Conservation (phyloP, 257 asterid species). For the Verbascum thapsus region DNA sequence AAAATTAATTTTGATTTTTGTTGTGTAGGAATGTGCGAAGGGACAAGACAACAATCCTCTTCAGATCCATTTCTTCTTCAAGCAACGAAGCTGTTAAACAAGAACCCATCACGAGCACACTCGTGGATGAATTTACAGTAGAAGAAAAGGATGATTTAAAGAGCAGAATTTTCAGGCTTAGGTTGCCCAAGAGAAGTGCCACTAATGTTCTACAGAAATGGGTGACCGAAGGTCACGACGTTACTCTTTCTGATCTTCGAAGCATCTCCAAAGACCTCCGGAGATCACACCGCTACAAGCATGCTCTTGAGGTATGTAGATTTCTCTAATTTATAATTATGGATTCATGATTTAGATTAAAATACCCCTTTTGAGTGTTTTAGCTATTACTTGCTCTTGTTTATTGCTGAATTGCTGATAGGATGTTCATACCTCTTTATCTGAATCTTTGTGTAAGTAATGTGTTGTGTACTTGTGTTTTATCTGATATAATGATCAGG, state of each 20-base stretch:
- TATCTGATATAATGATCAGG: conserved; percentile 3
- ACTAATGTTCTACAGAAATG: conserved; percentile 72
- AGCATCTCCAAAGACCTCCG: conserved; percentile 76
- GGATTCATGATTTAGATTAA: no score
- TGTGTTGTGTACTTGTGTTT: conserved; percentile 3
- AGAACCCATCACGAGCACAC: conserved; percentile 26
- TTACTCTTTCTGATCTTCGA: conserved; percentile 71
- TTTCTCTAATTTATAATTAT: background rate
- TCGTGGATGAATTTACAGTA: conserved; percentile 30
- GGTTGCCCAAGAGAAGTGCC: conserved; percentile 89
- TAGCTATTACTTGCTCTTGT: background rate
- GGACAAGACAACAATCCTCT: conserved; percentile 31
- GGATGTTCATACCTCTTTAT: background rate
- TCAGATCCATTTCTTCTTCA: conserved; percentile 62
- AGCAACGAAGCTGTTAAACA: conserved; percentile 41
- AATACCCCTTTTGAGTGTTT: no score
- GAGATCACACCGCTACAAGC: conserved; percentile 71
- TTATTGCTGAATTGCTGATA: background rate
- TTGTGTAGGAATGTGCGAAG: conserved; percentile 41
- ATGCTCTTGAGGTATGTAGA: conserved; percentile 83
- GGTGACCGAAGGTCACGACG: conserved; percentile 63
- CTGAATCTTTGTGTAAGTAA: background rate
- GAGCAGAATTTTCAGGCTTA: conserved; percentile 76
- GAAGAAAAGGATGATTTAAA: conserved; percentile 67
- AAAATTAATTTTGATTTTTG: conserved; percentile 1